Percentiles rank a stretch among this genome's conserved stretches.
These are phyloP conservation scores for Vinca minor DNA, from an alignment of 257 asterid species.

Conservation along the genomic window DNA sequence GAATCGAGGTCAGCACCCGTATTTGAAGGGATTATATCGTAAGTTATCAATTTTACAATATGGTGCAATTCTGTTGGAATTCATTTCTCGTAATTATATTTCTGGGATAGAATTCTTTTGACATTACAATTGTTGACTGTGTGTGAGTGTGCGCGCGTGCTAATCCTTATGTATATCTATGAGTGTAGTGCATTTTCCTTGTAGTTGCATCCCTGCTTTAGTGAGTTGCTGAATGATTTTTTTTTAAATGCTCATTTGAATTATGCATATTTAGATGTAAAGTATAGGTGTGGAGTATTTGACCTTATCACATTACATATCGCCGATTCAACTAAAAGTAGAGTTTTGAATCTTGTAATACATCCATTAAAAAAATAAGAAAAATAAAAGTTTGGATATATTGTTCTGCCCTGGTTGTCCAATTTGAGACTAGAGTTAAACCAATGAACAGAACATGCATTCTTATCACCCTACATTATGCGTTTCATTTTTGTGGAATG, in stretches of 20 bases:
- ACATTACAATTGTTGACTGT: neutral
- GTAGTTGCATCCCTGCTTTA: neutral
- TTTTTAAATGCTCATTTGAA: neutral
- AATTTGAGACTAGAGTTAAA: neutral
- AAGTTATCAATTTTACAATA: conserved; percentile 22
- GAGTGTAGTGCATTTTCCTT: neutral
- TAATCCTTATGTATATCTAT: neutral
- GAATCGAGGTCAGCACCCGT: conserved; percentile 80
- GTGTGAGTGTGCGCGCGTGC: neutral
- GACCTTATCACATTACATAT: neutral
- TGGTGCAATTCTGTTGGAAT: neutral
- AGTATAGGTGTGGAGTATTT: neutral
- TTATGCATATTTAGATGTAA: neutral
- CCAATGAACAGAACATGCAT: neutral
- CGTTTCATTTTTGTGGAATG: neutral
- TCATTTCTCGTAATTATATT: neutral
- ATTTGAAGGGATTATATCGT: conserved; percentile 73
- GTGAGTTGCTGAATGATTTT: neutral
- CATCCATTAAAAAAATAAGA: no score
- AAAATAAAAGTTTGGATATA: no score
- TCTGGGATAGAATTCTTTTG: neutral
- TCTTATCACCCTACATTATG: neutral
- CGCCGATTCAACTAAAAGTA: no score
- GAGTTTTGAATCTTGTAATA: no score
- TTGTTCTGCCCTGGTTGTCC: neutral